Evolutionary conservation across 495 filamentous ascomycete species (phyloP).

Genomic region (Aspergillus nanangensis): DNA sequence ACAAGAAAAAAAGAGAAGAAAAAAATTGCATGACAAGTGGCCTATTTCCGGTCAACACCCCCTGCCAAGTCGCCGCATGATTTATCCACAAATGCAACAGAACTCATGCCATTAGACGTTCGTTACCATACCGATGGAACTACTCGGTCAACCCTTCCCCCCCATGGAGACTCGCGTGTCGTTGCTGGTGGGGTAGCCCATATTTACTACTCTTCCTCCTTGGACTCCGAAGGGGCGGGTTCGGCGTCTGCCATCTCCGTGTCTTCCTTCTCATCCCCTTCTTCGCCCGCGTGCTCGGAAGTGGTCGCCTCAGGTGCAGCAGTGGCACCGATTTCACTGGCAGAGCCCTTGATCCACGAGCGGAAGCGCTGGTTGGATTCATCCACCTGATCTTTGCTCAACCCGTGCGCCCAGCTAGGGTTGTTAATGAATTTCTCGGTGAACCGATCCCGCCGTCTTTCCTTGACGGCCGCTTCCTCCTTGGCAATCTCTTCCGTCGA

Average conservation of each 20-base stretch:
- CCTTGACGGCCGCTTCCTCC: constrained; percentile 43
- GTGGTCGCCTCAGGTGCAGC: constrained; percentile 9
- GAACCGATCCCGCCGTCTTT: constrained; percentile 58
- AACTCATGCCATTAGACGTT: background rate
- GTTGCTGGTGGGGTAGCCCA: too few species aligned
- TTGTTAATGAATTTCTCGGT: constrained; percentile 71
- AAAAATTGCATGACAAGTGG: background rate
- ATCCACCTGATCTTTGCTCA: constrained; percentile 68
- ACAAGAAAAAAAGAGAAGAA: background rate
- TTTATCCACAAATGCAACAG: background rate
- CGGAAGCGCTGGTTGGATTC: constrained; percentile 60
- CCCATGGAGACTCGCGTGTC: too few species aligned
- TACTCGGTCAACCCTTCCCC: too few species aligned
- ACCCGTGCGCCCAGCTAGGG: constrained; percentile 68
- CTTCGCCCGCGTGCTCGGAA: constrained; percentile 13
- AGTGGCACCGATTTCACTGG: constrained; percentile 8
- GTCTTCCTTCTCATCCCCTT: constrained; percentile 21
- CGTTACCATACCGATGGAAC: too few species aligned
- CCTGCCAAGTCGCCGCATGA: background rate
- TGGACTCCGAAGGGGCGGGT: constrained; percentile 11
- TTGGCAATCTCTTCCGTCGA: constrained; percentile 42
- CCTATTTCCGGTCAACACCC: background rate
- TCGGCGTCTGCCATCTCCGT: constrained; percentile 37
- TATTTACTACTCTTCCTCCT: constrained; percentile 4
- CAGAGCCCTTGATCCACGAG: constrained; percentile 35